Base-by-base conservation (phyloP, 148 eudicot species). In the Talinum fruticosum region DNA sequence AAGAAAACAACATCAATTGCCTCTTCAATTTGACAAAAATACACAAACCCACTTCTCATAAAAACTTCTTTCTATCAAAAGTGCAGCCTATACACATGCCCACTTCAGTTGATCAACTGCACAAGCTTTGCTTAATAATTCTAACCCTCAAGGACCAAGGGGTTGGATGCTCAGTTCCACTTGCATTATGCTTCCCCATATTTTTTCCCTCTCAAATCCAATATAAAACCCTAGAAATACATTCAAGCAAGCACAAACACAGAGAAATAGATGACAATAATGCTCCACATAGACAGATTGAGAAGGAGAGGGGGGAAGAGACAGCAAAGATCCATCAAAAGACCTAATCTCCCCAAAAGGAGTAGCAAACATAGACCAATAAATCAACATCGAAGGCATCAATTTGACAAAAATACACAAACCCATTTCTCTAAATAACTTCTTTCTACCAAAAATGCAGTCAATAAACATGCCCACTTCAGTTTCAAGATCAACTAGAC, bases 31-130 rank as follows among this genome's bases (percentile, higher is more conserved):
- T 24, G 65, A 59, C 65, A 59, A 59, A 59, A 51, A 3, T 29
- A 44, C 66, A 53, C 44, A 67, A 81, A 66, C 76, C 74, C 78
- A 71, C 51, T 30, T 72, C 80, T 59, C 28, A 79, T 68, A 78
- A 76, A 36, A 37, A 78, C 30, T 73, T 32, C 13, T 65, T 81
- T 32, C 38, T 1, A 71, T 19, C 79, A 71, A 72, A 69, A 47
- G 14, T 79, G 24, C 64, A 72, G 29, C 3, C 76, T 32, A 72
- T 72, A n/a, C 72, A 76, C 24, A 76, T 61, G 51, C 72, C 51
- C 75, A 75, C 49, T 54, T 24, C 66, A 53, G 49, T 66, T 73
- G 54, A 80, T 57, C 41, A 80, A 80, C 30, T 28, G 34, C 33
- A 53, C 61, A 79, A 79, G 24, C 57, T 51, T 51, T 18, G 57